Evolutionary conservation across 352 stramenopile genomes (phyloP), one percentile per base, ranked within the genome.

Genomic region (Peronospora farinosa): DNA sequence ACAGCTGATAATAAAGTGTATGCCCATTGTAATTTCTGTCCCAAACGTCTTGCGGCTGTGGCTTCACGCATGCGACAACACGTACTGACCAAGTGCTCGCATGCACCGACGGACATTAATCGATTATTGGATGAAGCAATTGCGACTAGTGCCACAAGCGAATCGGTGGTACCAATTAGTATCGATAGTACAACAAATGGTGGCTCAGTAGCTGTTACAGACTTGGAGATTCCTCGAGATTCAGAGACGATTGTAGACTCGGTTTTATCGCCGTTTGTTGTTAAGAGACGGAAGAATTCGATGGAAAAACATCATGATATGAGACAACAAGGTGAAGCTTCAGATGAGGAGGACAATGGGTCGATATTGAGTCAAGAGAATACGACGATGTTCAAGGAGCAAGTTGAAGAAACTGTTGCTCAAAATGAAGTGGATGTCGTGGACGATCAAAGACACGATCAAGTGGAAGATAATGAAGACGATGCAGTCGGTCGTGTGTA

Each of bases 1-100:
- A 75, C 61, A 21, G 52, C 64, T 35, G 49, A 67, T 25, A 78
- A 77, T 47, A 72, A 66, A 35, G 58, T 77, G 13, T 69, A 84
- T 19, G 73, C 73, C 17, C 45, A 54, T 27, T 84, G 73, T 46
- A 61, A 65, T 45, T 84, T 78, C 38, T 84, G 73, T 38, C 56
- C 28, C 25, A 62, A 60, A 7, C 65, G 58, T 19, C 75, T 66
- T 53, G 70, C 68, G 15, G 73, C 67, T 12, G 73, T 82, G 36
- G 73, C 73, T 17, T 35, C 67, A 31, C 73, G 73, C 33, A 79
- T 84, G 73, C 47, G 48, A n/a, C 38, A 40, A 6, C 73, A 84
- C 54, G 47, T 84, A n/a, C 23, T 69, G 21, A 52, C 11, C 46
- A 79, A 78, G 60, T 81, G 73, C 37, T 54, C 55, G n/a, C 32